Evolutionary conservation across 306 rosid species (phyloP).

Genomic region (Geum urbanum): DNA sequence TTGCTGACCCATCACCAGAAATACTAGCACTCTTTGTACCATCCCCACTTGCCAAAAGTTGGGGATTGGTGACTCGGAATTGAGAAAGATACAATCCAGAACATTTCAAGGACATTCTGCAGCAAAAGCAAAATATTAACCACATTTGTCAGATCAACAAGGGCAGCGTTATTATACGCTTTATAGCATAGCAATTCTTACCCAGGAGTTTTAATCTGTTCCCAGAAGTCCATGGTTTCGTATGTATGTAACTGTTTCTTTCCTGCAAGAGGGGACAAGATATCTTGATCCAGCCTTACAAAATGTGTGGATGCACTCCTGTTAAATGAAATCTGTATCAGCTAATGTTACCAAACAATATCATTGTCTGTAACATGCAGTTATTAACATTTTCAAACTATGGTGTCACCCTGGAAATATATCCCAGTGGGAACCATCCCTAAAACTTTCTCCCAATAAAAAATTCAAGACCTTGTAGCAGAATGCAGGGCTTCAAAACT

Average conservation of each 20-base stretch:
- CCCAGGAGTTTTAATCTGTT: conserved; percentile 98
- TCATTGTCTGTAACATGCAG: not conserved
- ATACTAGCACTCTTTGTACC: conserved; percentile 62
- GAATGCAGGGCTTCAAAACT: conserved; percentile 92
- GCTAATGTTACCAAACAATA: not conserved
- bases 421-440: too few species aligned
- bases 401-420: not conserved
- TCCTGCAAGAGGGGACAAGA: conserved; percentile 93
- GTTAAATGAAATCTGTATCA: conserved; percentile 13
- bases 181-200: conserved; percentile 28
- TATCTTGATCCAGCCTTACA: conserved; percentile 96
- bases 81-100: conserved; percentile 82
- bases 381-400: too few species aligned
- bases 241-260: conserved; percentile 82
- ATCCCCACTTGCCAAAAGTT: conserved; percentile 67
- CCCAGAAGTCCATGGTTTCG: conserved; percentile 88
- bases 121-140: conserved; percentile 23
- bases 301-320: conserved; percentile 69
- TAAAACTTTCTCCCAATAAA: too few species aligned
- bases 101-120: conserved; percentile 94
- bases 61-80: conserved; percentile 63
- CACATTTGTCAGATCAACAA: conserved; percentile 3
- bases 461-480: conserved; percentile 54
- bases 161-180: conserved; percentile 12
- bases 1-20: conserved; percentile 89